A percentile compares a stretch with the other conserved stretches of the same genome.
Conservation (phyloP, 176 grass and related monocot genomes). For the Aechmea fasciata region DNA sequence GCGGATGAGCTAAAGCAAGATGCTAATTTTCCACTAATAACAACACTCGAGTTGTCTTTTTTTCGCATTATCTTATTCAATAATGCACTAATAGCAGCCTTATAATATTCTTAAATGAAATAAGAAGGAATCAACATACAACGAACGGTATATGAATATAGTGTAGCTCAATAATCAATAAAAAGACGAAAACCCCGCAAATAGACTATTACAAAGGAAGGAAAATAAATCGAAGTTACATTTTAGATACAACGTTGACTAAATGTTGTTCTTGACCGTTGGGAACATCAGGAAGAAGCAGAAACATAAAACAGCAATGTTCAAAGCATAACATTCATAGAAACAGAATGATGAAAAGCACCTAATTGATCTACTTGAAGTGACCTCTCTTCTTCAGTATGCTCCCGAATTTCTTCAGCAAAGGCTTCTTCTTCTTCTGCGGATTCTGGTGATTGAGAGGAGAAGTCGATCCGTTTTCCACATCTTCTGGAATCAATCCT, state of each 20-base stretch:
- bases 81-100: no score
- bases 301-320: neutral
- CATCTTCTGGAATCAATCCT: slow-evolving; percentile 14
- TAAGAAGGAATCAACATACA: no score
- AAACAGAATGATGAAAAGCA: neutral
- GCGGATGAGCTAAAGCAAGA: no score
- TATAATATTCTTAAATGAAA: no score
- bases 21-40: no score
- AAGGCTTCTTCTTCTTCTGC: slow-evolving; percentile 81
- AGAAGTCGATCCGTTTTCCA: slow-evolving; percentile 28
- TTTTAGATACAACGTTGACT: neutral
- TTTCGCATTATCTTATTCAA: no score
- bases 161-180: no score
- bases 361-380: slow-evolving; percentile 48
- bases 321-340: neutral
- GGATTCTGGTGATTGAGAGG: slow-evolving; percentile 42
- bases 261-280: neutral
- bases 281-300: neutral
- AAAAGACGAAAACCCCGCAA: no score
- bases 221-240: neutral
- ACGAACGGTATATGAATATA: no score
- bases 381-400: slow-evolving; percentile 86
- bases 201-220: neutral
- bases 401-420: slow-evolving; percentile 85
- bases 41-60: no score